Base-by-base conservation (phyloP, 2,329 filamentous ascomycete species). In the Clonostachys solani region DNA sequence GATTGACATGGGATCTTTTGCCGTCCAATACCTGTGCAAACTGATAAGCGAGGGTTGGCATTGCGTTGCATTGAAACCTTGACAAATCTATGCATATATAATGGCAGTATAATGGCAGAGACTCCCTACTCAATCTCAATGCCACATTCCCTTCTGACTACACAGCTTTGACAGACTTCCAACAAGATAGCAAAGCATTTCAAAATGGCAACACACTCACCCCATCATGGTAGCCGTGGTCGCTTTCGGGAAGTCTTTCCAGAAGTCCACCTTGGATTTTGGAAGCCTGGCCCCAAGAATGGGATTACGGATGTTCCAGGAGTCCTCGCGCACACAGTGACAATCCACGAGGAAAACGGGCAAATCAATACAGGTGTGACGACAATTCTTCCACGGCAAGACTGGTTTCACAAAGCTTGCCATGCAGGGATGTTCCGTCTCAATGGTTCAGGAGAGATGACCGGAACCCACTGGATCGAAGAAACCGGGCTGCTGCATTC, bases 391-490 rank as follows among this genome's bases (percentile, higher is more conserved):
- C 73, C 74, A 1, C 68, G 73, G 12, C 40, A 53, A 5, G 59
- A 71, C 42, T 78, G 74, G 73, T 29, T 29, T 29, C 23, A 29
- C 23, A 29, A 29, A 29, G 23, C 23, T 10, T 29, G 23, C 23
- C 23, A 29, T 29, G 23, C 23, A 4, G 23, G 23, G 8, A 29
- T 29, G 23, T 29, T 29, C 23, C 23, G 23, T 29, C 80, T 83
- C 67, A 83, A 83, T 54, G 80, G 80, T 47, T 73, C 74, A 17
- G 79, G 80, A 42, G 78, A 83, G 58, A 65, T 83, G 63, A 82
- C 79, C 0, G 79, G 80, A 12, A 68, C 63, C 15, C 75, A 81
- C 53, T 78, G 75, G 71, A 74, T 84, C 51, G 70, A 77, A 33
- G 77, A 84, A 57, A 77, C 76, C 2, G 78, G 80, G 0, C 65